phyloP scores from a whole-genome alignment of 2,329 filamentous ascomycete species.

The Westerdykella ornata region DNA sequence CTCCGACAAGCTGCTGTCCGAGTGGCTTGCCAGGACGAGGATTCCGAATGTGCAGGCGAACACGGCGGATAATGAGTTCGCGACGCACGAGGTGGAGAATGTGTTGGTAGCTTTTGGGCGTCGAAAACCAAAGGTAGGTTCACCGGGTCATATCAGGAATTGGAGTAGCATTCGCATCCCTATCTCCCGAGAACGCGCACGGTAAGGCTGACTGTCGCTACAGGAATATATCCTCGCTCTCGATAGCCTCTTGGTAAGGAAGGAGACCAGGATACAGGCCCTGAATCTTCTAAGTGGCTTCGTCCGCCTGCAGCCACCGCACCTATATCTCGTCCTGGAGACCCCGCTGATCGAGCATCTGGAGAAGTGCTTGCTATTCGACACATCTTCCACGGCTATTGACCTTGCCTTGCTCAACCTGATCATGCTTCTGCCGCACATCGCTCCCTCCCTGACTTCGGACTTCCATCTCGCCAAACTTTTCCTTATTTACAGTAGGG shows the following conservation, averaged over 20 bases:
- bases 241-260: conserved; percentile 59
- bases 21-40: conserved; percentile 40
- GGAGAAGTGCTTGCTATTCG: conserved; percentile 65
- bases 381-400: conserved; percentile 71
- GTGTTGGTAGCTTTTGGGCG: conserved; percentile 55
- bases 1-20: conserved; percentile 46
- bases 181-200: background rate
- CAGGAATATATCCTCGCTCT: conserved; percentile 61
- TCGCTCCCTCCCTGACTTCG: conserved; percentile 63
- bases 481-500: conserved; percentile 73
- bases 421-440: conserved; percentile 77
- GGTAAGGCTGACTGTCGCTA: conserved; percentile 6
- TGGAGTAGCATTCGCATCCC: background rate
- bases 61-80: conserved; percentile 41
- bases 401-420: conserved; percentile 67
- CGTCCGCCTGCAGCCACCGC: conserved; percentile 69
- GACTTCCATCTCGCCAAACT: conserved; percentile 58
- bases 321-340: conserved; percentile 65
- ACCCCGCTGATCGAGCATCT: conserved; percentile 66
- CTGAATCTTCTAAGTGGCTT: conserved; percentile 65
- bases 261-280: conserved; percentile 56
- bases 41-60: conserved; percentile 34
- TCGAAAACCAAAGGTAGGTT: conserved; percentile 55
- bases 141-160: background rate
- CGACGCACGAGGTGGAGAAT: conserved; percentile 47